phyloP scores from a whole-genome alignment of 1,139 yeast genomes.

The Nakaseomyces delphensis region DNA sequence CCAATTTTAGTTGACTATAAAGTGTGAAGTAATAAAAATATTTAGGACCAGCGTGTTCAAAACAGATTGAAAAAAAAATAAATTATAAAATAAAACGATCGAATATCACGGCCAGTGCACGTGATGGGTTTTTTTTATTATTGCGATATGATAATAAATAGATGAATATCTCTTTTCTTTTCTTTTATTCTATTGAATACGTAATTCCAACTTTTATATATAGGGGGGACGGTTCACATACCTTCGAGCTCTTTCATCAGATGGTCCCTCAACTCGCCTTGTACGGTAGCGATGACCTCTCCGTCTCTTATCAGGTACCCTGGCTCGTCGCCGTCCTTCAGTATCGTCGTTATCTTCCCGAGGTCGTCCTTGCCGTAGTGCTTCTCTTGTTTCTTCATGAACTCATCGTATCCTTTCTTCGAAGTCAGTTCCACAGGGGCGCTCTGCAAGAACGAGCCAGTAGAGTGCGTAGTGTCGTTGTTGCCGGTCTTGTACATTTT shows the following conservation, averaged over 20 bases:
- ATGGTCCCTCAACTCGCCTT: conserved; percentile 31
- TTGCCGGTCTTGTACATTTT: conserved; percentile 4
- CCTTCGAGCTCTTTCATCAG: conserved; percentile 19
- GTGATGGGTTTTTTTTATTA: too few species aligned
- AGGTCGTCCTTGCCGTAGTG: conserved; percentile 8
- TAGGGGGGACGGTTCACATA: too few species aligned
- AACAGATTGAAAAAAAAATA: too few species aligned
- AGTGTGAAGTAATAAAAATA: too few species aligned
- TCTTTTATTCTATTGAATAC: not conserved
- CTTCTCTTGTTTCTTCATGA: conserved; percentile 23
- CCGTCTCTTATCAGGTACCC: conserved; percentile 31
- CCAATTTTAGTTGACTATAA: too few species aligned
- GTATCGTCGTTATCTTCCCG: conserved; percentile 23
- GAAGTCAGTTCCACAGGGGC: conserved; percentile 35
- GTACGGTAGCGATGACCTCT: conserved; percentile 32
- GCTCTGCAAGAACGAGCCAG: conserved; percentile 27
- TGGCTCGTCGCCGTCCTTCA: conserved; percentile 25
- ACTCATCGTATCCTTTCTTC: conserved; percentile 32
- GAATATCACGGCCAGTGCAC: too few species aligned
- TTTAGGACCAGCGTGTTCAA: too few species aligned
- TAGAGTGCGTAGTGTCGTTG: conserved; percentile 21
- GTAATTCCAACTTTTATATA: too few species aligned
- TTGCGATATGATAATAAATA: too few species aligned
- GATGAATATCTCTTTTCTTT: too few species aligned
- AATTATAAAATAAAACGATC: too few species aligned